Evolutionary conservation across 805 yeast genomes (phyloP).

Genomic region (Blastobotrys attinorum): DNA sequence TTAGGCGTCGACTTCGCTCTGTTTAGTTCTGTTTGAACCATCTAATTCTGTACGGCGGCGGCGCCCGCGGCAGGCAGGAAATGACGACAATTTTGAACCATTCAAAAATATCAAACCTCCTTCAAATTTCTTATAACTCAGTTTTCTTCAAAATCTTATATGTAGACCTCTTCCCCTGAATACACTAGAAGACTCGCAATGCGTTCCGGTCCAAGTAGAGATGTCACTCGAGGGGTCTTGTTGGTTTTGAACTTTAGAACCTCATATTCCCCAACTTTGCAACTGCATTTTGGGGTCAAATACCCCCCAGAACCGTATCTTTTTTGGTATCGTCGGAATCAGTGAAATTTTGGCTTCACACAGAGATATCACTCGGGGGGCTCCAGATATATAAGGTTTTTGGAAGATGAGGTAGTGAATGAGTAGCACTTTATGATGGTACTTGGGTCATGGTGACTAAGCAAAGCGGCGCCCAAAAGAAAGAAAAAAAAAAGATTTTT

Average conservation of each 20-base stretch:
- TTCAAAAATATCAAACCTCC: no score
- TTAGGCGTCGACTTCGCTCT: no score
- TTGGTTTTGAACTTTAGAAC: not conserved
- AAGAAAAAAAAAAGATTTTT: slow-evolving; percentile 1
- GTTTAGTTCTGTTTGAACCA: no score
- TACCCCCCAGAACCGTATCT: not conserved
- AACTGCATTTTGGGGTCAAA: not conserved
- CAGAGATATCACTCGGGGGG: not conserved
- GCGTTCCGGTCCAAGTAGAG: not conserved
- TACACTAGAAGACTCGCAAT: not conserved
- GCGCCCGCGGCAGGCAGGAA: no score
- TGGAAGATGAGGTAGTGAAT: no score
- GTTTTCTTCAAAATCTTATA: not conserved
- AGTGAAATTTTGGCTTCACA: not conserved
- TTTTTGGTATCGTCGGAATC: not conserved
- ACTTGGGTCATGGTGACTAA: not conserved
- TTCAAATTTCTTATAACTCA: no score
- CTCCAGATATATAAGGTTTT: no score
- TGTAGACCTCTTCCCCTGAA: not conserved
- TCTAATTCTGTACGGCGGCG: no score
- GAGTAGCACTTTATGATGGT: no score
- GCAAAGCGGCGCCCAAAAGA: not conserved
- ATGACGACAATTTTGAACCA: no score
- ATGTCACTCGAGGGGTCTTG: not conserved
- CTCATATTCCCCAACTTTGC: not conserved